phyloP scores from a whole-genome alignment of 1,284 basidiomycete genomes.

The Cryptococcus sp. region DNA sequence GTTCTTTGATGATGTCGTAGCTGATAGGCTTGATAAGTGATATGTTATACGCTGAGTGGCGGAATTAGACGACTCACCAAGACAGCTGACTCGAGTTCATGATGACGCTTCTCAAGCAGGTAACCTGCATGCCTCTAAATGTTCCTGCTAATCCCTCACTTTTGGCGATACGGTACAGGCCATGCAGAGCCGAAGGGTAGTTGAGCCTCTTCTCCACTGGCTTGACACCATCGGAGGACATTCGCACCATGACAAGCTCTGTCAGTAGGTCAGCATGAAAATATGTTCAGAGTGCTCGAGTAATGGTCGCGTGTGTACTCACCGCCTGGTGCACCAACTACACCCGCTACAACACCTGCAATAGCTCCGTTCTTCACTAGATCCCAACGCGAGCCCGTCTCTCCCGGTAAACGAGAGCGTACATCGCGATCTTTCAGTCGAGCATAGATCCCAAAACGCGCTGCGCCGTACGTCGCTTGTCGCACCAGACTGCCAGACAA shows the following conservation, averaged over 20 bases:
- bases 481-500: slow-evolving; percentile 27
- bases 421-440: slow-evolving; percentile 21
- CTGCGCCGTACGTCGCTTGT: slow-evolving; percentile 30
- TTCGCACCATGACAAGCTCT: slow-evolving; percentile 33
- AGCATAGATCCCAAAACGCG: slow-evolving; percentile 30
- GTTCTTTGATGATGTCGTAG: slow-evolving; percentile 32
- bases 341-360: slow-evolving; percentile 28
- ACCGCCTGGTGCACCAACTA: slow-evolving; percentile 36
- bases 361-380: slow-evolving; percentile 27
- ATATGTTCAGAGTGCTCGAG: background rate
- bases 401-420: slow-evolving; percentile 2
- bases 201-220: slow-evolving; percentile 23
- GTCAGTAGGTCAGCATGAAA: background rate
- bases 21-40: slow-evolving; percentile 4
- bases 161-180: slow-evolving; percentile 23
- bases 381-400: slow-evolving; percentile 7
- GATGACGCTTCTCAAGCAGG: slow-evolving; percentile 24
- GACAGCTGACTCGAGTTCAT: slow-evolving; percentile 28
- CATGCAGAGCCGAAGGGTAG: slow-evolving; percentile 31
- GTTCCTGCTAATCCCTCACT: slow-evolving; percentile 24
- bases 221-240: slow-evolving; percentile 31
- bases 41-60: background rate
- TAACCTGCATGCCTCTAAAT: slow-evolving; percentile 24
- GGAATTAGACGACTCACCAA: slow-evolving; percentile 9
- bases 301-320: slow-evolving; percentile 1